Evolutionary conservation across 2,329 filamentous ascomycete genomes (phyloP).

Genomic region (Fusarium camptoceras): DNA sequence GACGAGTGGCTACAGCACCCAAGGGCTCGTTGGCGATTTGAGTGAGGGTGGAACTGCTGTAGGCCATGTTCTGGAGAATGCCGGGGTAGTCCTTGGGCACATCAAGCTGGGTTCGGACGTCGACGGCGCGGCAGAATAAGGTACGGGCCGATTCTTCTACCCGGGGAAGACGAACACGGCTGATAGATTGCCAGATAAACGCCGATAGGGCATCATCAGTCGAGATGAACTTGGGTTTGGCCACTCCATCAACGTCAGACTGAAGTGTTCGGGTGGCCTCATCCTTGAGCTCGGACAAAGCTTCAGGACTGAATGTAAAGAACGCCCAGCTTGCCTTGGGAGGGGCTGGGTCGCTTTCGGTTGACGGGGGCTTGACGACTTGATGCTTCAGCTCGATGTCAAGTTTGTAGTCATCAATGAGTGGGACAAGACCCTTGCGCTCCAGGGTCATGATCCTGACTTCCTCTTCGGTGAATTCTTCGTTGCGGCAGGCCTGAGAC

Average conservation of each 20-base stretch:
- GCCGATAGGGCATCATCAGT: constrained; percentile 66
- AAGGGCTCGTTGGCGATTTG: neutral
- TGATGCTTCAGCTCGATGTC: constrained; percentile 53
- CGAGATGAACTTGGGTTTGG: constrained; percentile 48
- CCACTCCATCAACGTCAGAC: neutral
- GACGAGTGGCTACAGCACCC: neutral
- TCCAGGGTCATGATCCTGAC: constrained; percentile 56
- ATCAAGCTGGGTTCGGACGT: constrained; percentile 53
- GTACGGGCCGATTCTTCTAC: constrained; percentile 42
- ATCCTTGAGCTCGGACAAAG: constrained; percentile 56
- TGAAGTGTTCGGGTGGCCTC: constrained; percentile 42
- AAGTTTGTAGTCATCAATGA: constrained; percentile 54
- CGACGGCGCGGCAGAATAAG: constrained; percentile 61
- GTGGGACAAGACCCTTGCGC: constrained; percentile 53
- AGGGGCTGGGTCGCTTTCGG: constrained; percentile 15
- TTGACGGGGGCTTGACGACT: constrained; percentile 44
- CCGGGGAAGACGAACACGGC: constrained; percentile 53
- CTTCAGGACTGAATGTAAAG: constrained; percentile 56
- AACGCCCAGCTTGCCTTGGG: constrained; percentile 57
- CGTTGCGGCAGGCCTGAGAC: constrained; percentile 60
- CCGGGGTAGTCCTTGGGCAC: constrained; percentile 56
- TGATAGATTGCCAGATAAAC: constrained; percentile 59
- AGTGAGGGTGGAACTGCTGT: neutral
- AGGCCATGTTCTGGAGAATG: neutral
- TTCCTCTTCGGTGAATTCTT: constrained; percentile 60